Base-by-base conservation (phyloP, 306 rosid genomes). In the Chamaecrista fasciculata region DNA sequence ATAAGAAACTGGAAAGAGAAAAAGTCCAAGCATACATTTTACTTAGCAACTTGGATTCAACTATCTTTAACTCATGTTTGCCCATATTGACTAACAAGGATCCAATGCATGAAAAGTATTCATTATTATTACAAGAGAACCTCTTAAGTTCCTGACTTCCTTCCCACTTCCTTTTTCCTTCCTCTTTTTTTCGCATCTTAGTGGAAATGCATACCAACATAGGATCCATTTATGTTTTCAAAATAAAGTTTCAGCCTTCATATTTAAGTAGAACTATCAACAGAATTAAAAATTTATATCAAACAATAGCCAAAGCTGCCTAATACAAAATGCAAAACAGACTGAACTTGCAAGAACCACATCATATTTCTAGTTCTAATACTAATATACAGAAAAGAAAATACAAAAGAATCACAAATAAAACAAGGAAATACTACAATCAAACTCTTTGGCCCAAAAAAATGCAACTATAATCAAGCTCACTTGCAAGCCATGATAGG, bases 401-500 rank as follows among this genome's bases (percentile, higher is more conserved):
- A 33, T 3, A 31, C 4, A 5, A 67, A 0, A 34, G 18, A 11
- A 19, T 49, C 23, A 33, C 2, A 33, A 15, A 8, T 8, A 50
- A 49, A 34, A 50, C 24, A 50, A 67, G 14, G 24, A 36, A 39
- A 15, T 20, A 36, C 4, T 4, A 4, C 6, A 18, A 23, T 21
- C 52, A 49, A 63, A n/a, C n/a, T n/a, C n/a, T n/a, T n/a, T n/a
- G n/a, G n/a, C n/a, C n/a, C n/a, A n/a, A n/a, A n/a, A n/a, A n/a
- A n/a, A n/a, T n/a, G n/a, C 31, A 16, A 62, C 56, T 69, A 49
- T 42, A 60, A 51, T 28, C 24, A 19, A 24, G 79, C 88, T 86
- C 66, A 94, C 96, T 85, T 88, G 97, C 96, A 91, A 46, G 90
- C 79, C 82, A 89, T 24, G 66, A 87, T 62, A 6, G 97, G 93